These are phyloP conservation scores for Lactifluus rugatus DNA, from an alignment of 768 basidiomycete genomes.

Conservation along the genomic window DNA sequence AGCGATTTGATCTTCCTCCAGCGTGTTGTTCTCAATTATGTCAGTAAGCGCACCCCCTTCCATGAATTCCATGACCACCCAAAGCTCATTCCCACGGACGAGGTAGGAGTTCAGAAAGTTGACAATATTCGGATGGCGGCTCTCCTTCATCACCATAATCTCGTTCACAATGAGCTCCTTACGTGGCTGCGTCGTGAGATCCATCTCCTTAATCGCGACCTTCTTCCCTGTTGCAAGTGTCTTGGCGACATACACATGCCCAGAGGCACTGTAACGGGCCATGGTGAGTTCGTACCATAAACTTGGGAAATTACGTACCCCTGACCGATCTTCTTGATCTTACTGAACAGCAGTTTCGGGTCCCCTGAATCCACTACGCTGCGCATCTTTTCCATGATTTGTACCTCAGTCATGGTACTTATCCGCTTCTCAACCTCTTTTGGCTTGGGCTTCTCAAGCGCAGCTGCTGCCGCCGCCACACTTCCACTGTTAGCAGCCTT, in stretches of 20 bases:
- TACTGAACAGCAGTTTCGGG: slow-evolving; percentile 83
- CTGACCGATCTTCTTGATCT: slow-evolving; percentile 98
- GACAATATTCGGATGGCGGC: slow-evolving; percentile 94
- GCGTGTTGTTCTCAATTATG: slow-evolving; percentile 92
- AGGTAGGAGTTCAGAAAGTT: slow-evolving; percentile 91
- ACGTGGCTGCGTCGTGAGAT: slow-evolving; percentile 85
- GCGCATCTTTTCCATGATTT: slow-evolving; percentile 96
- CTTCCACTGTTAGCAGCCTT: slow-evolving; percentile 28
- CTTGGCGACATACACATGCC: slow-evolving; percentile 97
- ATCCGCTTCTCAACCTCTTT: slow-evolving; percentile 77
- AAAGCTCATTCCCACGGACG: slow-evolving; percentile 78
- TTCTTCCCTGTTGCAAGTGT: slow-evolving; percentile 73
- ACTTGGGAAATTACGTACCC: slow-evolving; percentile 48
- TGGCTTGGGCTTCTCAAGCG: slow-evolving; percentile 49
- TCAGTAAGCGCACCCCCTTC: slow-evolving; percentile 96
- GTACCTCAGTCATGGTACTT: slow-evolving; percentile 92
- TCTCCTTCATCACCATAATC: slow-evolving; percentile 98
- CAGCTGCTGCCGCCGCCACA: slow-evolving; percentile 61
- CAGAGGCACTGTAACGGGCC: slow-evolving; percentile 63
- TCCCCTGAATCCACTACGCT: slow-evolving; percentile 82
- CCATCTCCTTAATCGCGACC: slow-evolving; percentile 98
- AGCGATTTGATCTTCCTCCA: slow-evolving; percentile 93
- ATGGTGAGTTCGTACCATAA: neutral
- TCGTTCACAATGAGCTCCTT: slow-evolving; percentile 98
- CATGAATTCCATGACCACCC: slow-evolving; percentile 99